These are phyloP conservation scores for Ilex paraguariensis DNA, from an alignment of 305 asterid species.

Conservation along the genomic window DNA sequence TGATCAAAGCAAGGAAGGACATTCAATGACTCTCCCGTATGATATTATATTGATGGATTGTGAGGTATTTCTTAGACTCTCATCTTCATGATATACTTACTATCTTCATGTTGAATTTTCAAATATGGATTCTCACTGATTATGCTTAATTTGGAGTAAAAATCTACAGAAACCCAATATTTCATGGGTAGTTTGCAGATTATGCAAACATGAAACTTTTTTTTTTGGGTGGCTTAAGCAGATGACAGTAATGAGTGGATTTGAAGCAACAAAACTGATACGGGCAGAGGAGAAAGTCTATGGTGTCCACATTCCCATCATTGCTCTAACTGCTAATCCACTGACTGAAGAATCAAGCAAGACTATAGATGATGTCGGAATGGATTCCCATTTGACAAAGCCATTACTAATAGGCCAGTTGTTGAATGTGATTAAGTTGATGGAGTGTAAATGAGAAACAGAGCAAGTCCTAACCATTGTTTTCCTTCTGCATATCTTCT, in stretches of 20 bases:
- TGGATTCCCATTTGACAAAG: constrained; percentile 39
- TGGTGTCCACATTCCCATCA: constrained; percentile 32
- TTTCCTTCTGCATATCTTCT: no score
- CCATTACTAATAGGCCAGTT: constrained; percentile 29
- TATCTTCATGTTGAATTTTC: no score
- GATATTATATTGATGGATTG: constrained; percentile 55
- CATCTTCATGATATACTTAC: no score
- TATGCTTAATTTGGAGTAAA: no score
- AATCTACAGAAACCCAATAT: no score
- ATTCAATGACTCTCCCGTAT: constrained; percentile 22
- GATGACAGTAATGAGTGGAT: constrained; percentile 56
- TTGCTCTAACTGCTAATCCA: constrained; percentile 42
- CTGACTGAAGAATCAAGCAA: constrained; percentile 34
- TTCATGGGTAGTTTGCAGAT: no score
- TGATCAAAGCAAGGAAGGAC: constrained; percentile 6
- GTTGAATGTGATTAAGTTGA: not conserved
- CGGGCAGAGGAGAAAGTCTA: constrained; percentile 27
- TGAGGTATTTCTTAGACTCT: constrained; percentile 20
- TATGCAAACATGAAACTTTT: not conserved
- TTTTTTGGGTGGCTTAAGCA: constrained; percentile 3
- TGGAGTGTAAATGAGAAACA: not conserved
- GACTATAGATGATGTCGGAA: constrained; percentile 39
- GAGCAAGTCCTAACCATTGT: no score
- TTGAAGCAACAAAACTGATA: constrained; percentile 39
- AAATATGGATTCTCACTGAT: no score